phyloP scores from a whole-genome alignment of 164 flowering plant species.

The Hamamelis virginiana region DNA sequence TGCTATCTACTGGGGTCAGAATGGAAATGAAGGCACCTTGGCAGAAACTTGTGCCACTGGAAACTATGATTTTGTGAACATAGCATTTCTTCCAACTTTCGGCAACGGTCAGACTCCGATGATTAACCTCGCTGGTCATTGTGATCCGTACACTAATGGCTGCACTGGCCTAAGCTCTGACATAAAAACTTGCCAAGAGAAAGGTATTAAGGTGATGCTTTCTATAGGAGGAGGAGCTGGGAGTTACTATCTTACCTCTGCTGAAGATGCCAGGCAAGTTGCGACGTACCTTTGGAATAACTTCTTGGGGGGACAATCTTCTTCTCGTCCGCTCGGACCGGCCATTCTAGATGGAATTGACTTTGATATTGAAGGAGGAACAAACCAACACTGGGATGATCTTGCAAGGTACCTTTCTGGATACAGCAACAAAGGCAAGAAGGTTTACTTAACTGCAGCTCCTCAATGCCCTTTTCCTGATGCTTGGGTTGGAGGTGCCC shows the following conservation, averaged over 20 bases:
- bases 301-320: slow-evolving; percentile 5
- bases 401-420: slow-evolving; percentile 5
- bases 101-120: slow-evolving; percentile 12
- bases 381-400: not conserved
- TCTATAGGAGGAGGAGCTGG: slow-evolving; percentile 22
- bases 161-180: slow-evolving; percentile 9
- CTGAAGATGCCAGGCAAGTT: slow-evolving; percentile 1
- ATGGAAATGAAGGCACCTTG: slow-evolving; percentile 25
- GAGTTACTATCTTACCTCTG: slow-evolving; percentile 1
- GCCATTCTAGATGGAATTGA: slow-evolving; percentile 1
- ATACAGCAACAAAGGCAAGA: slow-evolving; percentile 18
- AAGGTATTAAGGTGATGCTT: slow-evolving; percentile 16
- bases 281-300: slow-evolving; percentile 9
- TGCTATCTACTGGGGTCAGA: slow-evolving; percentile 30
- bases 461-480: slow-evolving; percentile 34
- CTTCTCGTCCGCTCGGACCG: not conserved
- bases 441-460: slow-evolving; percentile 30
- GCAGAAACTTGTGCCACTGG: slow-evolving; percentile 29
- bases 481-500: slow-evolving; percentile 21
- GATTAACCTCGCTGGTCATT: slow-evolving; percentile 29
- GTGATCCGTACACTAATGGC: not conserved
- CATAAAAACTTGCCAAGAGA: slow-evolving; percentile 9
- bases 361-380: slow-evolving; percentile 3
- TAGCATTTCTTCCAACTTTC: not conserved
- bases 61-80: slow-evolving; percentile 14